Evolutionary conservation across 352 stramenopile species (phyloP), one percentile per base, ranked within the genome.

Genomic region (Halophytophthora polymorphica): DNA sequence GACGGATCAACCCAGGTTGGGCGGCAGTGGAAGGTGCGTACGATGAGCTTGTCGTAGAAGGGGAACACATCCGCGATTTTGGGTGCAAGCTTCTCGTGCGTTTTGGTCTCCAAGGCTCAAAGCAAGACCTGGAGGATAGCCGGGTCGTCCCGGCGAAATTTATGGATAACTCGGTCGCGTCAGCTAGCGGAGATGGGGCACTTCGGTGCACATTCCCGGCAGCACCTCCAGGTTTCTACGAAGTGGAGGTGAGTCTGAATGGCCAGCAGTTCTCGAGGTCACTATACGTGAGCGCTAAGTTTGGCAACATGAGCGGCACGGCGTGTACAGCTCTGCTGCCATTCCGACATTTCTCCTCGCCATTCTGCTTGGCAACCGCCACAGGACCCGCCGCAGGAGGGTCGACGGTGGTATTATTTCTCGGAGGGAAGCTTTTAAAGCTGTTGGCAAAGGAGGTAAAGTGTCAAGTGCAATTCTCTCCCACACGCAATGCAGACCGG

Each of bases 211-310:
- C 55, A 6, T 77, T 78, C 47, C 50, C 68, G 46, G 43, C 65
- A 12, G 39, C 56, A 1, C 37, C 53, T 19, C 46, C 77, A 1
- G 70, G 74, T 0, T 88, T 69, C 31, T 90, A 83, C 50, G 77
- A 86, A 44, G 51, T 88, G 3, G 73, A 88, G 31, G 45, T 87
- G 11, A 90, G 74, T 61, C 54, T 90, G 2, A 90, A 90, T 44
- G 65, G 69, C 0, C 76, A 90, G 40, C 79, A 88, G 31, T 90
- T 84, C 22, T 77, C 74, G 0, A 51, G 36, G 3, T 83, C 72
- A 13, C 72, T 68, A 14, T 90, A 77, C 42, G 80, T 87, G 65
- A 64, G 56, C 15, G 80, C 78, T 43, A 67, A 53, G 18, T 83
- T 73, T 45, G 79, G 61, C 11, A 90, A 87, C 45, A 85, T 87